Conservation (phyloP, 805 yeast species). For the Spathaspora hagerdaliae region DNA sequence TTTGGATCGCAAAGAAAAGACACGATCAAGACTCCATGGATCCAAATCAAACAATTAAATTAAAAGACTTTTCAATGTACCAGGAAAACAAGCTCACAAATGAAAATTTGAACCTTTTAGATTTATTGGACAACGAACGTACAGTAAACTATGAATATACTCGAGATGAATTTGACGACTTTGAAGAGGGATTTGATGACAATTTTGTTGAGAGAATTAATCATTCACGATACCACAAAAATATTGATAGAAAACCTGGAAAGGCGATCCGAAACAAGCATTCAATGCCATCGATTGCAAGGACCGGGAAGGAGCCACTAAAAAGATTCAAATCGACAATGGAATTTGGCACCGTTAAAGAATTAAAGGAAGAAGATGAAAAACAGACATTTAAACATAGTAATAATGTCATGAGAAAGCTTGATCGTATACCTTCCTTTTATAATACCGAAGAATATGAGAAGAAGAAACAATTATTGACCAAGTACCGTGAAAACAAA, state of each 20-base stretch:
- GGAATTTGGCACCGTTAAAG: conserved; percentile 20
- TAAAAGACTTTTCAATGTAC: conserved; percentile 21
- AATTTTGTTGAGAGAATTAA: conserved; percentile 2
- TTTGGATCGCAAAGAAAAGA: conserved; percentile 9
- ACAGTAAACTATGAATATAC: conserved; percentile 34
- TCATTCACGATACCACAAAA: not conserved
- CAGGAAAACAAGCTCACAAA: conserved; percentile 7
- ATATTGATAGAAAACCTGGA: no score
- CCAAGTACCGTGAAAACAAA: conserved; percentile 27
- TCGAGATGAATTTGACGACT: conserved; percentile 32
- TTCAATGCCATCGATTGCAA: conserved; percentile 3
- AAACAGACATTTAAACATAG: conserved; percentile 29
- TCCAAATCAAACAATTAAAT: conserved; percentile 21
- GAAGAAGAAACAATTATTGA: conserved; percentile 25
- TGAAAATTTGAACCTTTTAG: conserved; percentile 12
- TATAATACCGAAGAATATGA: conserved; percentile 17
- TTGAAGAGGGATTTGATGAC: conserved; percentile 34
- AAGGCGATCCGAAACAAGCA: conserved; percentile 1
- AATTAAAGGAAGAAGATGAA: conserved; percentile 7
- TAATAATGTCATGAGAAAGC: conserved; percentile 30
- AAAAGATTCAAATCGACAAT: conserved; percentile 31
- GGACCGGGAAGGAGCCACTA: conserved; percentile 5
- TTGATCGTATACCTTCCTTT: conserved; percentile 41
- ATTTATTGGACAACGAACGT: conserved; percentile 27
- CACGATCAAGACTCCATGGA: conserved; percentile 12